Evolutionary conservation across 2,329 filamentous ascomycete species (phyloP).

Genomic region (Hymenoscyphus fructigenus): DNA sequence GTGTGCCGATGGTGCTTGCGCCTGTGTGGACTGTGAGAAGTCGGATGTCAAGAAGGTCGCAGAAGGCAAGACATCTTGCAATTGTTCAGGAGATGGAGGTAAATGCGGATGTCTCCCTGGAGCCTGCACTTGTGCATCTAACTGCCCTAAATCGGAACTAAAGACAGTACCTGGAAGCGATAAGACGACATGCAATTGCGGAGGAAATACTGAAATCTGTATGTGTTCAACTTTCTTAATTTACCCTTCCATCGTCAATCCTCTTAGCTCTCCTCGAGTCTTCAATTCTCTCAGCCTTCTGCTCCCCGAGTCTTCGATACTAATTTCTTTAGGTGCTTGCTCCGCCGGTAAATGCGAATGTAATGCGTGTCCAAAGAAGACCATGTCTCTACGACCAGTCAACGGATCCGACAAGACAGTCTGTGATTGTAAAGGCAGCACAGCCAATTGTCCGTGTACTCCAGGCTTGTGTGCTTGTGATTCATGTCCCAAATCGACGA

Average conservation of each 20-base stretch:
- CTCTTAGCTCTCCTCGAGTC: constrained; percentile 34
- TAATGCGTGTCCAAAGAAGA: constrained; percentile 45
- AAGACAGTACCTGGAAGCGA: constrained; percentile 37
- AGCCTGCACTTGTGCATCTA: constrained; percentile 40
- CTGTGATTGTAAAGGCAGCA: background rate
- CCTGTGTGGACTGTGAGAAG: constrained; percentile 47
- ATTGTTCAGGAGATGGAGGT: constrained; percentile 28
- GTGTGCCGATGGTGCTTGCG: constrained; percentile 47
- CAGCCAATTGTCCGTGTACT: constrained; percentile 12
- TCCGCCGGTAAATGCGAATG: constrained; percentile 37
- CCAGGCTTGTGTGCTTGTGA: constrained; percentile 38
- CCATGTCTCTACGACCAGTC: constrained; percentile 34
- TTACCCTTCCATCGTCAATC: constrained; percentile 38
- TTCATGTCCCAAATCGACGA: constrained; percentile 44
- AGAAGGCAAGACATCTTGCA: constrained; percentile 43
- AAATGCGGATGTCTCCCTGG: constrained; percentile 41
- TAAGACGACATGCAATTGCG: constrained; percentile 42
- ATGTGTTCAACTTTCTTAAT: constrained; percentile 35
- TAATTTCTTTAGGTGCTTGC: constrained; percentile 21
- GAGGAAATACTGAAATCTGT: constrained; percentile 38
- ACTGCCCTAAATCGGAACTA: constrained; percentile 42
- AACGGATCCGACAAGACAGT: constrained; percentile 24
- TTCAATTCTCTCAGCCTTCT: background rate
- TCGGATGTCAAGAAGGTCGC: constrained; percentile 41
- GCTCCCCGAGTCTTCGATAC: constrained; percentile 34